phyloP scores from a whole-genome alignment of 2,329 filamentous ascomycete species.

The Sclerotinia spermophila region DNA sequence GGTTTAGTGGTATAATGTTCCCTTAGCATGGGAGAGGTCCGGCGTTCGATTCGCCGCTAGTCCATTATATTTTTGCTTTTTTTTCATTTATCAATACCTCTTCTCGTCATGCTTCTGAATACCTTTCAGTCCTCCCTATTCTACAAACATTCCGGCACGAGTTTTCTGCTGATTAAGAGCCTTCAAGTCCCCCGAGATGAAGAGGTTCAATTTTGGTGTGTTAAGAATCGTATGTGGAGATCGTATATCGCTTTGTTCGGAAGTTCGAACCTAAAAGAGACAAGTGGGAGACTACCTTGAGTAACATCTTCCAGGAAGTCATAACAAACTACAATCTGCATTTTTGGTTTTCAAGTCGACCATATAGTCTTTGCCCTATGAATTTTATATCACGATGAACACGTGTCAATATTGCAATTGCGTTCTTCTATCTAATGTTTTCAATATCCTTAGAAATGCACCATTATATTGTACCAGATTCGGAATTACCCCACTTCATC shows the following conservation, averaged over 20 bases:
- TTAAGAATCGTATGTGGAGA: neutral
- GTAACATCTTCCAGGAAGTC: neutral
- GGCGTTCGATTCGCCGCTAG: conserved; percentile 13
- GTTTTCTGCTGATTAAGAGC: neutral
- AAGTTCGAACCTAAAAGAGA: neutral
- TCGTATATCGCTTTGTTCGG: neutral
- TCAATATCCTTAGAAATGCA: neutral
- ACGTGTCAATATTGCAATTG: neutral
- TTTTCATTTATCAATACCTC: too few relatives aligned
- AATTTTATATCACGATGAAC: neutral
- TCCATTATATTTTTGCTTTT: neutral
- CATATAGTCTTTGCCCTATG: neutral
- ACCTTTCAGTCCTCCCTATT: too few relatives aligned
- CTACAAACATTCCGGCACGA: too few relatives aligned
- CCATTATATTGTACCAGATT: neutral
- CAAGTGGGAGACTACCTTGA: neutral
- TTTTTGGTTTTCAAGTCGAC: neutral
- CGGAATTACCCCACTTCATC: neutral
- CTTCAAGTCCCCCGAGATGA: neutral
- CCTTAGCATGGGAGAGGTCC: conserved; percentile 11
- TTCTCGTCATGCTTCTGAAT: neutral
- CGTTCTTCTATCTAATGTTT: neutral
- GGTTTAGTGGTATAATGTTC: conserved; percentile 14
- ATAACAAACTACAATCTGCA: neutral
- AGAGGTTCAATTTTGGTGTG: neutral